phyloP scores from a whole-genome alignment of 2,329 filamentous ascomycete genomes.

The Nemania abortiva region DNA sequence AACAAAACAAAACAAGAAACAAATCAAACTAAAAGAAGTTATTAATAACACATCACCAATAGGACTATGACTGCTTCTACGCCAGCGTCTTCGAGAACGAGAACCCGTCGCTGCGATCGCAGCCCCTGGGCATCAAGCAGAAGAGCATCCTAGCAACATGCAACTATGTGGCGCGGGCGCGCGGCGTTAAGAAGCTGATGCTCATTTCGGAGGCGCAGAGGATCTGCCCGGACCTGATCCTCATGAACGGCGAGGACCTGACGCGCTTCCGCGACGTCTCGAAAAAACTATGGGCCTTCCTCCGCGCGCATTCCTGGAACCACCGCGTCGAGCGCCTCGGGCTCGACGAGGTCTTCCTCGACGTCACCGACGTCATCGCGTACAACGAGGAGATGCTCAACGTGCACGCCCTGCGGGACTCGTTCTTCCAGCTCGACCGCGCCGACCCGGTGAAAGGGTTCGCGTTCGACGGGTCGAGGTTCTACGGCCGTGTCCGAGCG shows the following conservation, averaged over 20 bases:
- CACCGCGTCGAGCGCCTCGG: conserved; percentile 83
- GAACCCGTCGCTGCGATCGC: conserved; percentile 76
- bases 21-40: not conserved
- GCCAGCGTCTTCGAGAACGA: conserved; percentile 89
- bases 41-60: conserved; percentile 10
- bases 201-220: conserved; percentile 83
- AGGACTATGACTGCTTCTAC: conserved; percentile 94
- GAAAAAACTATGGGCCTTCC: conserved; percentile 80
- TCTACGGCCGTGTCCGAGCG: conserved; percentile 70
- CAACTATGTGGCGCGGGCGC: conserved; percentile 88
- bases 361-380: conserved; percentile 86
- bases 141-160: conserved; percentile 94
- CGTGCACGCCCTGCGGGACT: conserved; percentile 68
- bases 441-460: conserved; percentile 85
- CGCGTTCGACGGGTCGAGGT: conserved; percentile 75
- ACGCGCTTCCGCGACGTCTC: conserved; percentile 87
- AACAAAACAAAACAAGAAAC: not conserved
- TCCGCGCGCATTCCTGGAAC: conserved; percentile 82
- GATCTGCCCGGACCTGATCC: conserved; percentile 84
- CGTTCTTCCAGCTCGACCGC: conserved; percentile 83
- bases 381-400: conserved; percentile 84
- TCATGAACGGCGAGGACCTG: conserved; percentile 88
- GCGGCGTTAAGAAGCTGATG: conserved; percentile 84
- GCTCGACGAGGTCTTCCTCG: conserved; percentile 89
- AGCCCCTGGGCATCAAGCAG: conserved; percentile 87